Evolutionary conservation across 352 stramenopile genomes (phyloP), one percentile per base, ranked within the genome.

Genomic region (Pythium periplocum): DNA sequence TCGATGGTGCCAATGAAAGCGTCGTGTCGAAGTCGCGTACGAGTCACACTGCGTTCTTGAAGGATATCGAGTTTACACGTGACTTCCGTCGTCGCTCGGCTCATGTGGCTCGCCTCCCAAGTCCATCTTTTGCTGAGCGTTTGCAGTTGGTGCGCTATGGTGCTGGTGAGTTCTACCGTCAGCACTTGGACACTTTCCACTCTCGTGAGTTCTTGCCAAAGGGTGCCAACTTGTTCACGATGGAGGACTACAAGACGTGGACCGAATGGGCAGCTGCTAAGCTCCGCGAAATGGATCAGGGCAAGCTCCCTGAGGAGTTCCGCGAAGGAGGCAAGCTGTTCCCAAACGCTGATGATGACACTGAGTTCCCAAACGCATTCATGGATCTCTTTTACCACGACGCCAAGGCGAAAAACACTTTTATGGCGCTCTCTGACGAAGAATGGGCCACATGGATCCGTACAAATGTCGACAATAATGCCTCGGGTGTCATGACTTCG

Each of bases 101-200:
- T 43, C 59, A 48, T 30, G 64, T 93, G 10, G 72, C 78, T 7
- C 81, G 83, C 9, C 70, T 94, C 17, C 77, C 83, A 10, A 90
- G 79, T 49, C 64, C 83, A 6, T 75, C 76, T 4, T 92, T 73
- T 58, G 76, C 66, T 4, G 83, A 91, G 51, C 72, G 74, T 1
- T 62, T 94, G 49, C 83, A 94, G 50, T 68, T 92, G 34, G 81
- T 94, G 9, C 79, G 80, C 0, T 94, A 94, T 42, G 76, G 51
- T 6, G 78, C 79, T 36, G 83, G 83, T 8, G 77, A 94, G 52
- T 92, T 94, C 52, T 92, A 90, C 64, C 78, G 80, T 31, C 67
- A 88, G 69, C 82, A 92, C 51, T 65, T 88, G 17, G 83, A 94
- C 51, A 91, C 79, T 40, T 94, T 94, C 49, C 73, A 90, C 58